These are phyloP conservation scores for Obba rivulosa DNA, from an alignment of 768 basidiomycete genomes.

Conservation along the genomic window DNA sequence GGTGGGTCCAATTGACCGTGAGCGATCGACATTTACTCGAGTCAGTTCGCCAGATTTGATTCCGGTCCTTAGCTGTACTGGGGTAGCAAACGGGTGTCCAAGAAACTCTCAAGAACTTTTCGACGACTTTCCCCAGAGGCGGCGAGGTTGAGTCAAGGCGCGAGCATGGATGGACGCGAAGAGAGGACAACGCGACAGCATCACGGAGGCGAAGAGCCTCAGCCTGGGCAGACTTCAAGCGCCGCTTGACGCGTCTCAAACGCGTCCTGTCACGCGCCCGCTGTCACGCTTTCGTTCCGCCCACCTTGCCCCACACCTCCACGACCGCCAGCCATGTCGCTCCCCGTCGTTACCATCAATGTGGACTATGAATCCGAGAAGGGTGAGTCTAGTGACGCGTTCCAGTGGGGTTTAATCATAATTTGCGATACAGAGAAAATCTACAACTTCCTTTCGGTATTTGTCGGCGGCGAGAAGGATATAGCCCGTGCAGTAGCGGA, in stretches of 20 bases:
- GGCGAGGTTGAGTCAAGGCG: too few relatives aligned
- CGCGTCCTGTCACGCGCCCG: constrained; percentile 17
- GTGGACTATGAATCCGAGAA: constrained; percentile 71
- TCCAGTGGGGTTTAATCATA: not conserved
- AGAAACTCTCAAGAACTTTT: too few relatives aligned
- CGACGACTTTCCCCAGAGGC: too few relatives aligned
- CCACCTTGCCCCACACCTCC: constrained; percentile 10
- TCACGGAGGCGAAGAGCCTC: too few relatives aligned
- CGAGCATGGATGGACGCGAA: too few relatives aligned
- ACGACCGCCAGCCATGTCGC: constrained; percentile 49
- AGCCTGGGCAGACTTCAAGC: too few relatives aligned
- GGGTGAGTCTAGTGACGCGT: constrained; percentile 33
- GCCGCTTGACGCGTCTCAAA: not conserved
- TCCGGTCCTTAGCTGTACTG: too few relatives aligned
- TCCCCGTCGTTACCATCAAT: constrained; percentile 53
- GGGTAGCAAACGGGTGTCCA: too few relatives aligned
- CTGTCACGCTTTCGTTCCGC: constrained; percentile 20
- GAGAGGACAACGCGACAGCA: too few relatives aligned
- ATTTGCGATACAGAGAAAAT: constrained; percentile 50
- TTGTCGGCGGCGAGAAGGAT: constrained; percentile 59
- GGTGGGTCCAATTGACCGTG: too few relatives aligned
- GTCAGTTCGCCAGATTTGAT: too few relatives aligned
- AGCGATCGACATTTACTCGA: too few relatives aligned
- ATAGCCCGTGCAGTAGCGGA: constrained; percentile 61
- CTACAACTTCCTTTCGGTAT: constrained; percentile 63